Percentiles rank a stretch among this genome's conserved stretches.
These are phyloP conservation scores for Exserohilum turcica DNA, from an alignment of 2,329 filamentous ascomycete species.

Conservation along the genomic window DNA sequence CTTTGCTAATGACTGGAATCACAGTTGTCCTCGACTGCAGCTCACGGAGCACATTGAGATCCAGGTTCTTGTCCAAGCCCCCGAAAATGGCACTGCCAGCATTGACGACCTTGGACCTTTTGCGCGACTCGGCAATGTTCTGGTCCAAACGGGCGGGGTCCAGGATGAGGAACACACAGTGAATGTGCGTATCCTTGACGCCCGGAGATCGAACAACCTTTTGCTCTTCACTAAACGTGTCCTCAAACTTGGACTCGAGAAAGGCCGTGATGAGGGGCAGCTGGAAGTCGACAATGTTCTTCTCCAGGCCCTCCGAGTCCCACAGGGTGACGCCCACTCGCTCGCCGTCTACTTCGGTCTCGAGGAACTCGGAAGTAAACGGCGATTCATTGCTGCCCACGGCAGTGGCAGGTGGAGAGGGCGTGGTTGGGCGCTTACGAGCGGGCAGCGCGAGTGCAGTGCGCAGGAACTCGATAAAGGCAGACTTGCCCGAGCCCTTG, in stretches of 20 bases:
- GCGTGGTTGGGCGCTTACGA: constrained; percentile 67
- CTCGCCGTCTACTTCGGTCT: constrained; percentile 92
- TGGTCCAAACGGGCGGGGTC: constrained; percentile 85
- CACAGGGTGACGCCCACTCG: constrained; percentile 90
- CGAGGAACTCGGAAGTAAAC: constrained; percentile 87
- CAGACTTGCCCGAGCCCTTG: constrained; percentile 88
- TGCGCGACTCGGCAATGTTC: constrained; percentile 71
- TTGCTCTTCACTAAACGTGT: constrained; percentile 96
- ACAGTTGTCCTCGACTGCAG: constrained; percentile 94
- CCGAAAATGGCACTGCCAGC: constrained; percentile 61
- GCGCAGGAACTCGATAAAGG: constrained; percentile 94
- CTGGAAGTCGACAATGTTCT: constrained; percentile 92
- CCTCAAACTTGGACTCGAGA: constrained; percentile 97
- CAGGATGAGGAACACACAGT: constrained; percentile 89
- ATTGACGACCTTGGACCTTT: constrained; percentile 57
- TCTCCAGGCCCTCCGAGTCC: constrained; percentile 95
- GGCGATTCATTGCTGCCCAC: constrained; percentile 52
- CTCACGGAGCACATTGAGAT: constrained; percentile 85
- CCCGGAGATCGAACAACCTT: constrained; percentile 94
- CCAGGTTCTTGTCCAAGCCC: constrained; percentile 83
- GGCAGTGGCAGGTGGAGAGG: constrained; percentile 53
- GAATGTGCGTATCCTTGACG: constrained; percentile 94
- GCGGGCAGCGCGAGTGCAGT: constrained; percentile 81
- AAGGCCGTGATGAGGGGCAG: constrained; percentile 89
- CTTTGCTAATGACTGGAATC: constrained; percentile 93